phyloP scores from a whole-genome alignment of 306 rosid species.

The Rosa lucieae region DNA sequence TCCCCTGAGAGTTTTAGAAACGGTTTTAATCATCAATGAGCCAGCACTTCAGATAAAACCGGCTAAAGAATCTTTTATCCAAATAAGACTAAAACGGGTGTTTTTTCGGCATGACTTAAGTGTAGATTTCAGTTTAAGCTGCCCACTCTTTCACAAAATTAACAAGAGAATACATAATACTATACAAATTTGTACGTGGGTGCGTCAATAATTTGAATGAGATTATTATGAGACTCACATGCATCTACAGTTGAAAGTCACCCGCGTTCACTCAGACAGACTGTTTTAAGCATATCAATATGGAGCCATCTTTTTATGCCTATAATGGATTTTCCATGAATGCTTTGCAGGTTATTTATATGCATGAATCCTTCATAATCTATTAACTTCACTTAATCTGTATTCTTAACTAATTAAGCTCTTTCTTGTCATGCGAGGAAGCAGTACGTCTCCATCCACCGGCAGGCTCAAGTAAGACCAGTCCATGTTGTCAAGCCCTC shows the following conservation, averaged over 20 bases:
- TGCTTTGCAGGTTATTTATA: too few relatives aligned
- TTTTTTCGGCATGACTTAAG: background rate
- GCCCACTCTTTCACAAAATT: background rate
- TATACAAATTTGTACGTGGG: background rate
- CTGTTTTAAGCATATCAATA: too few relatives aligned
- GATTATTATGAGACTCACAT: background rate
- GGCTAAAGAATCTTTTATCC: background rate
- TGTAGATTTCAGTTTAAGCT: background rate
- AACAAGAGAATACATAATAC: too few relatives aligned
- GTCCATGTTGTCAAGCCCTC: background rate
- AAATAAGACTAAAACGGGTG: background rate
- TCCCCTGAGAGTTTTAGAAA: constrained; percentile 1
- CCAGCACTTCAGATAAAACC: background rate
- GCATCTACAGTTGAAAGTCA: background rate
- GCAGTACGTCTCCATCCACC: constrained; percentile 17
- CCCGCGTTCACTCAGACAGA: background rate
- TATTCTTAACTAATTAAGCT: background rate
- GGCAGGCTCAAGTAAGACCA: background rate
- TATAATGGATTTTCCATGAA: background rate
- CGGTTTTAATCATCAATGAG: background rate
- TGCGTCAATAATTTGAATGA: background rate
- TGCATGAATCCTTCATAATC: background rate
- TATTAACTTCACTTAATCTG: background rate
- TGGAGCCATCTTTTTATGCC: too few relatives aligned
- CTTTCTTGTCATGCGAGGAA: constrained; percentile 4